Percentiles rank a stretch among this genome's conserved stretches.
Conservation (phyloP, 2,329 filamentous ascomycete species). For the Pseudocercospora vitis region DNA sequence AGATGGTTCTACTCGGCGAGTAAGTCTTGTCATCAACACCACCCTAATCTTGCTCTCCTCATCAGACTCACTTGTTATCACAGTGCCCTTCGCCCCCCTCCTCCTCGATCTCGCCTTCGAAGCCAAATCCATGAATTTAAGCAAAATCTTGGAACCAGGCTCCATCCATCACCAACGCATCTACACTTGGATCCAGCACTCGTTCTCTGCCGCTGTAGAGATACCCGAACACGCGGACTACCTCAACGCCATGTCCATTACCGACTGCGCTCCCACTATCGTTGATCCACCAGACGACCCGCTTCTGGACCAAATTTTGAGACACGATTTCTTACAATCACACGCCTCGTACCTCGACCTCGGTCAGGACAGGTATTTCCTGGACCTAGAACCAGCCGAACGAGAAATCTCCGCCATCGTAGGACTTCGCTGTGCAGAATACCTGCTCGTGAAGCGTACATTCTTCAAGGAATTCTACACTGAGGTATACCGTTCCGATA, state of each 20-base stretch:
- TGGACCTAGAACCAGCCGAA: conserved; percentile 24
- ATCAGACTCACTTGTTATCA: neutral
- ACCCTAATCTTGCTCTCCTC: neutral
- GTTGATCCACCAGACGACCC: conserved; percentile 22
- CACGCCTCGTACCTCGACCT: conserved; percentile 4
- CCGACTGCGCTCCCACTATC: conserved; percentile 26
- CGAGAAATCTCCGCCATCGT: conserved; percentile 20
- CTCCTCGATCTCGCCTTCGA: neutral
- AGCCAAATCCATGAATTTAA: neutral
- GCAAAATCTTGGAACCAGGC: conserved; percentile 1
- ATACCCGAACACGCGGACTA: conserved; percentile 29
- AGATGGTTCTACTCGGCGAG: conserved; percentile 29
- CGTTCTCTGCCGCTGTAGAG: conserved; percentile 21
- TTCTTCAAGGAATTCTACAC: conserved; percentile 26
- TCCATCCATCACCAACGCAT: conserved; percentile 16
- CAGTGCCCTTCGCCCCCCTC: neutral
- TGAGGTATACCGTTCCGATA: conserved; percentile 13
- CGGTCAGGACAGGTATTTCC: conserved; percentile 26
- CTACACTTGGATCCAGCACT: conserved; percentile 21
- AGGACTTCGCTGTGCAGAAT: conserved; percentile 25
- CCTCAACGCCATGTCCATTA: conserved; percentile 21
- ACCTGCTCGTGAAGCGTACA: conserved; percentile 29
- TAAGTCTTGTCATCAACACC: neutral
- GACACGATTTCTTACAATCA: neutral
- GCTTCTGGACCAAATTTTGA: conserved; percentile 20